Conservation (phyloP, 2,329 filamentous ascomycete genomes). For the Hypoxylon sp. region DNA sequence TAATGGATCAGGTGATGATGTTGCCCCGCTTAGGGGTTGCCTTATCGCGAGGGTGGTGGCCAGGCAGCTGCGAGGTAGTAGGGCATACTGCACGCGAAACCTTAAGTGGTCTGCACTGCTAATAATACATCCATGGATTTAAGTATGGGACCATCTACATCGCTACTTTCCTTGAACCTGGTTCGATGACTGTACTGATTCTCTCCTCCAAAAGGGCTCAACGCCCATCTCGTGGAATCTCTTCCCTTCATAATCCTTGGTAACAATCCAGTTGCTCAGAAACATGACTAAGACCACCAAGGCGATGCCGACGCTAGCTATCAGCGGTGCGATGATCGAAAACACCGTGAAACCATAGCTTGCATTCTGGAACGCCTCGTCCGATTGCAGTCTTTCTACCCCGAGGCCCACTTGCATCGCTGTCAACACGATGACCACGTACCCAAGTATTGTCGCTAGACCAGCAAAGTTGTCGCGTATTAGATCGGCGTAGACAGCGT, state of each 20-base stretch:
- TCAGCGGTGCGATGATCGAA: conserved; percentile 51
- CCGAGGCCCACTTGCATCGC: conserved; percentile 54
- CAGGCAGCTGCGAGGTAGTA: no score
- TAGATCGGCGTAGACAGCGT: conserved; percentile 56
- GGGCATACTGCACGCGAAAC: no score
- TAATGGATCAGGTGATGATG: no score
- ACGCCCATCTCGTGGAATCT: conserved; percentile 53
- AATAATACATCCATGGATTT: no score
- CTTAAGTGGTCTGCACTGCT: no score
- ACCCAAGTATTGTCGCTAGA: conserved; percentile 57
- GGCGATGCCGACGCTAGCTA: conserved; percentile 45
- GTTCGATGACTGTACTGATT: not conserved
- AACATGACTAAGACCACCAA: conserved; percentile 47
- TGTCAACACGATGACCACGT: conserved; percentile 55
- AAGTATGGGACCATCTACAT: no score
- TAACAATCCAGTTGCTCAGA: conserved; percentile 49
- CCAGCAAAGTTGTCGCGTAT: conserved; percentile 59
- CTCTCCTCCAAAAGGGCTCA: conserved; percentile 49
- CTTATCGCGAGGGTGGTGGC: no score
- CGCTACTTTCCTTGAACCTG: not conserved
- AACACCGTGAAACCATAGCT: conserved; percentile 54
- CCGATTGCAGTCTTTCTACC: conserved; percentile 45
- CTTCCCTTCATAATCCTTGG: conserved; percentile 48
- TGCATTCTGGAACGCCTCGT: conserved; percentile 50
- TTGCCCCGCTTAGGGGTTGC: no score